A percentile compares a stretch with the other conserved stretches of the same genome.
Evolutionary conservation across 345 rosid genomes (phyloP).

Genomic region (Carallia pectinifolia): DNA sequence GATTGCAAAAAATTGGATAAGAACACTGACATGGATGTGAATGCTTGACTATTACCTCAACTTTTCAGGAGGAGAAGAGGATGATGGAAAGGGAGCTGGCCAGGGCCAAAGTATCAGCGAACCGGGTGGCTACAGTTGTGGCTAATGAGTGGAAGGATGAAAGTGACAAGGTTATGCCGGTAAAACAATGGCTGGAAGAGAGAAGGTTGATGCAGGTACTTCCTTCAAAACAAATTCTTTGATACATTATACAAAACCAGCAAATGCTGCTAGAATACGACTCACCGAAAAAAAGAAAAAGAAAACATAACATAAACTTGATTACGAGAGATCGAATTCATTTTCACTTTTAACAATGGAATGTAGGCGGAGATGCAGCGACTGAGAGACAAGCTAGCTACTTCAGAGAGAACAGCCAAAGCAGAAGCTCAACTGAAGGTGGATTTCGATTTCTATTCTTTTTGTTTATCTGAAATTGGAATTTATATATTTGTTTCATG

Average conservation of each 20-base stretch:
- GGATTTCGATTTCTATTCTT: slow-evolving; percentile 5
- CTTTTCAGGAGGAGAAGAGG: slow-evolving; percentile 79
- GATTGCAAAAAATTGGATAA: too few species aligned
- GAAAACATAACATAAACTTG: too few species aligned
- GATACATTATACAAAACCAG: neutral
- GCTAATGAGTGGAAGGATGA: slow-evolving; percentile 99
- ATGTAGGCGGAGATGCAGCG: slow-evolving; percentile 89
- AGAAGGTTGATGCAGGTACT: slow-evolving; percentile 81
- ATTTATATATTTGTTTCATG: neutral
- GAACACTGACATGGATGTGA: neutral
- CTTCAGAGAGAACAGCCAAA: slow-evolving; percentile 83
- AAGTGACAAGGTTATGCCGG: slow-evolving; percentile 86
- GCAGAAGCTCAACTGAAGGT: slow-evolving; percentile 95
- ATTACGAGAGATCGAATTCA: too few species aligned
- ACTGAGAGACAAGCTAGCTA: slow-evolving; percentile 68
- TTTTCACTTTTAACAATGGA: too few species aligned
- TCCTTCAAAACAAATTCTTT: neutral
- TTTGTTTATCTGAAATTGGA: neutral
- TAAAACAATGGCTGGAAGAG: slow-evolving; percentile 89
- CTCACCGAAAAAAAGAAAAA: too few species aligned
- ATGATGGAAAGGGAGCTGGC: slow-evolving; percentile 94
- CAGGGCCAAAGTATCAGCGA: slow-evolving; percentile 72
- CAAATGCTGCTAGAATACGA: too few species aligned
- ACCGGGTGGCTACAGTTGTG: slow-evolving; percentile 81
- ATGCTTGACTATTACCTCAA: neutral